Evolutionary conservation across 2,329 filamentous ascomycete genomes (phyloP).

Genomic region (Alternaria dauci): DNA sequence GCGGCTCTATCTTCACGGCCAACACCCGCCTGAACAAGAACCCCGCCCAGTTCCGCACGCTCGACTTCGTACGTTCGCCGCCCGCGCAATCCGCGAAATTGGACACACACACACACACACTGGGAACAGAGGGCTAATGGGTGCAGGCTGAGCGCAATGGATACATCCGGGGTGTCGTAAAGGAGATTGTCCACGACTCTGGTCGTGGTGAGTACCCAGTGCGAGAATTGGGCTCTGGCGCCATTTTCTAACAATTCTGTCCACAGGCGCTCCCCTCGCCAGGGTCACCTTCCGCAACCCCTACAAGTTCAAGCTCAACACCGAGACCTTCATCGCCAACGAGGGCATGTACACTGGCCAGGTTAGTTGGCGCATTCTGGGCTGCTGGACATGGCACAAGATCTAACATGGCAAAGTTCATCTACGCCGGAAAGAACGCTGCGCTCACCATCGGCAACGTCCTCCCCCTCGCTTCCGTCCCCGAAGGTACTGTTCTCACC

Average conservation of each 20-base stretch:
- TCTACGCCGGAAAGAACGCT: constrained; percentile 99
- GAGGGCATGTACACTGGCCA: constrained; percentile 99
- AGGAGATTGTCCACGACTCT: constrained; percentile 99
- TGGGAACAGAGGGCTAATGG: constrained; percentile 49
- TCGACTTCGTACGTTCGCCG: constrained; percentile 74
- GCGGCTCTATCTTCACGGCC: constrained; percentile 79
- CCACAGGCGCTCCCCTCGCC: constrained; percentile 77
- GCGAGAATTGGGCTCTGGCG: constrained; percentile 16
- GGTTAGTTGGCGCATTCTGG: constrained; percentile 44
- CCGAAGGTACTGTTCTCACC: constrained; percentile 98
- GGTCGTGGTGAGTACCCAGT: constrained; percentile 76
- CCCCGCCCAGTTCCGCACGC: constrained; percentile 92
- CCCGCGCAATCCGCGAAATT: constrained; percentile 32
- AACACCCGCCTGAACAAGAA: constrained; percentile 82
- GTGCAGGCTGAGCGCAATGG: constrained; percentile 83
- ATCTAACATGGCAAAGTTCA: constrained; percentile 66
- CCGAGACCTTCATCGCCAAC: constrained; percentile 99
- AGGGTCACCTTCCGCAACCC: constrained; percentile 97
- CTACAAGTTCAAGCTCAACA: constrained; percentile 97
- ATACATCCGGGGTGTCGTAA: constrained; percentile 96
- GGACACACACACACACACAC: background rate
- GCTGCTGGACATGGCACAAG: background rate
- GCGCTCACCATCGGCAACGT: constrained; percentile 96
- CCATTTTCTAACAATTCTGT: constrained; percentile 31
- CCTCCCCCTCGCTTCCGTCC: constrained; percentile 90